These are phyloP conservation scores for Starmerella scarabaei DNA, from an alignment of 805 yeast species.

Conservation along the genomic window DNA sequence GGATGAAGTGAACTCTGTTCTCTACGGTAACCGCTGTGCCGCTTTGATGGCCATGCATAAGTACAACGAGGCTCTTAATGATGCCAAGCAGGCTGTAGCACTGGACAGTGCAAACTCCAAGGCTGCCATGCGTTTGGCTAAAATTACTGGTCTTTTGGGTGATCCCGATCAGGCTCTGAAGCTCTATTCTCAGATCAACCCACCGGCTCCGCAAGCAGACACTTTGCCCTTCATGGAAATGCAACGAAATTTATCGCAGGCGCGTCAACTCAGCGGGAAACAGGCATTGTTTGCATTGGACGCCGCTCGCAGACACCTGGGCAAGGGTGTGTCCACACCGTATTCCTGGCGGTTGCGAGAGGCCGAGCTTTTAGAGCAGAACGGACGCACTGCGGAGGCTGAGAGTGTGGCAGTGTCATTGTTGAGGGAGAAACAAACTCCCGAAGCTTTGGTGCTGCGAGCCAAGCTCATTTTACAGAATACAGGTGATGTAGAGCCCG, in stretches of 20 bases:
- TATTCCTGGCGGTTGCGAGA: slow-evolving; percentile 27
- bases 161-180: slow-evolving; percentile 27
- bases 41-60: slow-evolving; percentile 28
- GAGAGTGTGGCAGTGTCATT: slow-evolving; percentile 27
- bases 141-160: slow-evolving; percentile 28
- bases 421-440: slow-evolving; percentile 29
- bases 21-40: slow-evolving; percentile 31
- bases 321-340: slow-evolving; percentile 27
- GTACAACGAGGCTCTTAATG: slow-evolving; percentile 27
- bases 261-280: slow-evolving; percentile 24
- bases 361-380: slow-evolving; percentile 22
- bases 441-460: slow-evolving; percentile 31
- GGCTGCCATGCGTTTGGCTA: slow-evolving; percentile 28
- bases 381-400: slow-evolving; percentile 28
- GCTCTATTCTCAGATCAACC: slow-evolving; percentile 19
- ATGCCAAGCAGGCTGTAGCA: slow-evolving; percentile 24
- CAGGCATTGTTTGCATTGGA: slow-evolving; percentile 29
- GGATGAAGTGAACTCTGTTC: slow-evolving; percentile 28
- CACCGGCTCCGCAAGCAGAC: slow-evolving; percentile 19
- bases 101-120: slow-evolving; percentile 27
- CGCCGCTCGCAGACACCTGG: slow-evolving; percentile 29
- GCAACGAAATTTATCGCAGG: slow-evolving; percentile 28
- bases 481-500: slow-evolving; percentile 30
- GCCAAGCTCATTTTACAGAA: slow-evolving; percentile 27
- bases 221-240: slow-evolving; percentile 27